Base-by-base conservation (phyloP, 768 basidiomycete species). In the Scleroderma citrinum region DNA sequence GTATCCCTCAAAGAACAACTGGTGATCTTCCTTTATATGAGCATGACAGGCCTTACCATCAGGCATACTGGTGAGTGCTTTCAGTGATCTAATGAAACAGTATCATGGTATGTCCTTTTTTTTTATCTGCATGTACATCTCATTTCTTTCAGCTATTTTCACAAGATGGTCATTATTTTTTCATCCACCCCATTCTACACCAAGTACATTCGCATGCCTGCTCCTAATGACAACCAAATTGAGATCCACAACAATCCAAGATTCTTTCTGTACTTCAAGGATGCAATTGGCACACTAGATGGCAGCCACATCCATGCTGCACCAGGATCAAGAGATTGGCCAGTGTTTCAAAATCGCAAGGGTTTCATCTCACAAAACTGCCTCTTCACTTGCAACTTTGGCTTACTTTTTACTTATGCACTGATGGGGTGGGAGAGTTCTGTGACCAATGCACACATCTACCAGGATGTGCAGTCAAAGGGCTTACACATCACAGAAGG, bases 401-500 rank as follows among this genome's bases (percentile, higher is more conserved):
- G 26, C 26, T 29, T 29, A 29, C 2, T 70, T 64, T 75, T 76
- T 44, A 54, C 59, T 5, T 76, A 74, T 53, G 38, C 71, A 6
- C 51, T 70, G 3, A 66, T 59, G 48, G 70, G 72, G 1, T 74
- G 69, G 66, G 73, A 76, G 36, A 73, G 73, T 0, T 67, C 63
- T 31, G 60, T 60, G 4, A 58, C 71, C 3, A 70, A 76, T 63
- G 55, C 61, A 14, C 49, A 53, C 1, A 58, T 73, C 17, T 74
- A 58, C 54, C 32, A 60, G 5, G 41, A 68, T 56, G 64, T 69
- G 4, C 54, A 56, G 3, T 2, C 50, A 1, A 39, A 4, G 8
- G 26, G 8, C 50, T 59, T 75, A 26, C 3, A 26, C 1, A 66
- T 74, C 35, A 63, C 69, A 2, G 36, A 46, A 3, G 67, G 65